Evolutionary conservation across 2,329 filamentous ascomycete species (phyloP).

Genomic region (Fusarium musae): DNA sequence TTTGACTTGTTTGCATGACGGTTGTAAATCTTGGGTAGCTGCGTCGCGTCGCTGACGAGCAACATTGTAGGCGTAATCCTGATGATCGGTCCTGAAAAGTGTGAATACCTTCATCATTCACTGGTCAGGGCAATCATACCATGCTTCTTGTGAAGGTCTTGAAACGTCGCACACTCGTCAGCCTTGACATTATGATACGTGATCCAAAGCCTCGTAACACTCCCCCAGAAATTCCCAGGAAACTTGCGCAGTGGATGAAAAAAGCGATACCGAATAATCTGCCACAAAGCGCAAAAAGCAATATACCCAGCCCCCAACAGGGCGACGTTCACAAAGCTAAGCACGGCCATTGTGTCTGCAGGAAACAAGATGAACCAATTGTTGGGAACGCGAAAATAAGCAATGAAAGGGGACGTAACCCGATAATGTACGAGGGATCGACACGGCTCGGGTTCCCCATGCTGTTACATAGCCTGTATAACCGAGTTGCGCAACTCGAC

Average conservation of each 20-base stretch:
- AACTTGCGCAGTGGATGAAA: slow-evolving; percentile 32
- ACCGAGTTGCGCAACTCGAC: background rate
- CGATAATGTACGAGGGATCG: slow-evolving; percentile 2
- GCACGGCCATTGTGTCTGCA: slow-evolving; percentile 8
- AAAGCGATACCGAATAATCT: slow-evolving; percentile 31
- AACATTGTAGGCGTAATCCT: slow-evolving; percentile 42
- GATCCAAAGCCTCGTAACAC: slow-evolving; percentile 36
- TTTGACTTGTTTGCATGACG: slow-evolving; percentile 66
- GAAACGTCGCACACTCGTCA: slow-evolving; percentile 26
- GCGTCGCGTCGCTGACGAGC: slow-evolving; percentile 53
- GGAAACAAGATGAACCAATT: slow-evolving; percentile 13
- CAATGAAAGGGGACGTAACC: background rate
- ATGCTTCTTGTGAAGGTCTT: slow-evolving; percentile 30
- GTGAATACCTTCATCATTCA: background rate
- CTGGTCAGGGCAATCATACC: background rate
- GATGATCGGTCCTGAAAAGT: slow-evolving; percentile 29
- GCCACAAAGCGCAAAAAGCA: slow-evolving; percentile 6
- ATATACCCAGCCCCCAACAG: slow-evolving; percentile 18
- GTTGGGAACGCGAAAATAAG: slow-evolving; percentile 5
- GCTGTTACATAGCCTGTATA: background rate
- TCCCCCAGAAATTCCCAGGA: slow-evolving; percentile 35
- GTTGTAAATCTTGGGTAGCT: slow-evolving; percentile 66
- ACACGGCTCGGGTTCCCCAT: background rate
- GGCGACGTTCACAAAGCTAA: slow-evolving; percentile 12
- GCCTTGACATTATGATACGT: slow-evolving; percentile 38